phyloP scores from a whole-genome alignment of 148 eudicot genomes.

The Rhododendron griersonianum region DNA sequence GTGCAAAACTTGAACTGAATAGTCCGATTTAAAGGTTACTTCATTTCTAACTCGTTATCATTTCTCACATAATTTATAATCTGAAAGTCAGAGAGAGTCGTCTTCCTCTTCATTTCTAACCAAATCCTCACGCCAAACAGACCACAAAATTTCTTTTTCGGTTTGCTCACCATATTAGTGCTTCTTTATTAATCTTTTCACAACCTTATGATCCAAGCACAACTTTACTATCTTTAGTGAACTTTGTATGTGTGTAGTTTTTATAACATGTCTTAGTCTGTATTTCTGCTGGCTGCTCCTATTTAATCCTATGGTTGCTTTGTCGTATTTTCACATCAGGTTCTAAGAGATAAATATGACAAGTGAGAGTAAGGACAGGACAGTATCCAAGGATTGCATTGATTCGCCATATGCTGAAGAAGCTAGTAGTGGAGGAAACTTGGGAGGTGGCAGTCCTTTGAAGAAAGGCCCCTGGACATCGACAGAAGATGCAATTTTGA shows the following conservation, averaged over 20 bases:
- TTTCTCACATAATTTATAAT: background rate
- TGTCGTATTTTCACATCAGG: background rate
- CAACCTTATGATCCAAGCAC: background rate
- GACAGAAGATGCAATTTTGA: constrained; percentile 78
- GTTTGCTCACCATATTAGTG: background rate
- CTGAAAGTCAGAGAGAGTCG: background rate
- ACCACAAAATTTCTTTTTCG: background rate
- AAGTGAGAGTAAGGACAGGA: constrained; percentile 57
- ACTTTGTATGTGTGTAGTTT: background rate
- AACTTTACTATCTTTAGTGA: background rate
- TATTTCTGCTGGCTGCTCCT: background rate
- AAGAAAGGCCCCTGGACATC: constrained; percentile 99
- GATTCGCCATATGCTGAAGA: constrained; percentile 58
- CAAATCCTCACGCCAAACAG: background rate
- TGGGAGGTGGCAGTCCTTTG: constrained; percentile 34
- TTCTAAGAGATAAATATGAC: constrained; percentile 27
- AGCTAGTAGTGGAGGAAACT: constrained; percentile 41
- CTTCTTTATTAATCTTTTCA: background rate
- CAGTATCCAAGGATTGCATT: constrained; percentile 33
- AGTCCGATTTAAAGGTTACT: background rate
- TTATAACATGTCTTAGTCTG: background rate
- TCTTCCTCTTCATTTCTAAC: background rate
- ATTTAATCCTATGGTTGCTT: background rate
- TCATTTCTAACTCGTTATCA: background rate
- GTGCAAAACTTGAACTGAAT: background rate